A percentile compares a stretch with the other conserved stretches of the same genome.
Conservation (phyloP, 163 green algal species). For the Scenedesmus sp. region DNA sequence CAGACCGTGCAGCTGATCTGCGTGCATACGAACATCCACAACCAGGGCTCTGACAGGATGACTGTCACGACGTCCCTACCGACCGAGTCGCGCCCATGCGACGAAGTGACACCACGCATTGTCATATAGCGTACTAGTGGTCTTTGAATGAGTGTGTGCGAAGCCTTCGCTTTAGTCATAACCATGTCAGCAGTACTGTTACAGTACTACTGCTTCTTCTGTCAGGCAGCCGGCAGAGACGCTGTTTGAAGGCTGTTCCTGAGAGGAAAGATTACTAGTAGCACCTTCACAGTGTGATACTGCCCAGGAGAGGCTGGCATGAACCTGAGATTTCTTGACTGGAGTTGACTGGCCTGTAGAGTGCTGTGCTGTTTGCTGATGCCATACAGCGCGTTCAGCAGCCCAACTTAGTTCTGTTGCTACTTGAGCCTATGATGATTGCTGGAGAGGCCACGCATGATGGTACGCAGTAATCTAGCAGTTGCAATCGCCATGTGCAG, state of each 20-base stretch:
- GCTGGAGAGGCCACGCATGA: not conserved
- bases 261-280: too few species aligned
- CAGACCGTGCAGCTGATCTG: not conserved
- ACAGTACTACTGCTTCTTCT: not conserved
- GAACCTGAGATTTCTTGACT: not conserved
- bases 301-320: not conserved
- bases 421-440: not conserved
- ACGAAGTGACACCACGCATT: not conserved
- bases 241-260: too few species aligned
- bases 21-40: not conserved
- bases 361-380: not conserved
- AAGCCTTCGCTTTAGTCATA: not conserved
- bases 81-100: not conserved
- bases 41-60: not conserved
- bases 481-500: not conserved
- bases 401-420: not conserved
- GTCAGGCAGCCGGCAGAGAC: too few species aligned
- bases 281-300: not conserved
- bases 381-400: not conserved
- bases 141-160: too few species aligned
- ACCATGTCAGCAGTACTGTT: not conserved
- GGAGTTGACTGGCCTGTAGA: not conserved
- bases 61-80: not conserved
- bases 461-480: not conserved
- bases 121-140: not conserved